Evolutionary conservation across 176 grass and related monocot genomes (phyloP).

Genomic region (Oryza rufipogon): DNA sequence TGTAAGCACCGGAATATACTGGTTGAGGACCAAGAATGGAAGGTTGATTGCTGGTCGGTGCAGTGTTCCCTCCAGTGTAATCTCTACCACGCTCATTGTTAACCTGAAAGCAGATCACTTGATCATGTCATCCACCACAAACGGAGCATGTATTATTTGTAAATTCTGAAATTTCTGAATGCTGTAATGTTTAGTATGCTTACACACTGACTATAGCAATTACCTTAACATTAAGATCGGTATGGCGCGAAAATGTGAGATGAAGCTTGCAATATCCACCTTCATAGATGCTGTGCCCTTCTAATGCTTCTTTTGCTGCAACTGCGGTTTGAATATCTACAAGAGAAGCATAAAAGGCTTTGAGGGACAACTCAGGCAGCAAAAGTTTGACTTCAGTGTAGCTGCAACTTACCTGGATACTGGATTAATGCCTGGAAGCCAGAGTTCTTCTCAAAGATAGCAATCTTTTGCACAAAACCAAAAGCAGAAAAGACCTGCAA

Average conservation of each 20-base stretch:
- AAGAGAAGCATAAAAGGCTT: constrained; percentile 35
- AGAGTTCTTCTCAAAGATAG: constrained; percentile 87
- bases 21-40: constrained; percentile 80
- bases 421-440: constrained; percentile 90
- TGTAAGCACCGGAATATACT: constrained; percentile 29
- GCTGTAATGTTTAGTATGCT: neutral
- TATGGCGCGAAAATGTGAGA: constrained; percentile 76
- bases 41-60: constrained; percentile 58
- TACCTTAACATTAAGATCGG: constrained; percentile 89
- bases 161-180: neutral
- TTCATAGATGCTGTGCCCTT: constrained; percentile 86
- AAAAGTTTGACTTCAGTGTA: constrained; percentile 2
- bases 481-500: constrained; percentile 95
- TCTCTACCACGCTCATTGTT: constrained; percentile 86
- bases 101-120: constrained; percentile 52
- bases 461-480: constrained; percentile 95
- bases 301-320: constrained; percentile 64
- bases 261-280: constrained; percentile 89
- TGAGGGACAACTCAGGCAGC: neutral
- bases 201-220: neutral
- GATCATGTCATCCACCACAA: constrained; percentile 16
- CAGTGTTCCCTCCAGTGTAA: constrained; percentile 58
- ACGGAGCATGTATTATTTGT: neutral
- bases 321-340: constrained; percentile 75
- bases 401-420: constrained; percentile 63